A percentile compares a stretch with the other conserved stretches of the same genome.
Conservation (phyloP, 495 filamentous ascomycete genomes). For the Geoglossum glabrum region DNA sequence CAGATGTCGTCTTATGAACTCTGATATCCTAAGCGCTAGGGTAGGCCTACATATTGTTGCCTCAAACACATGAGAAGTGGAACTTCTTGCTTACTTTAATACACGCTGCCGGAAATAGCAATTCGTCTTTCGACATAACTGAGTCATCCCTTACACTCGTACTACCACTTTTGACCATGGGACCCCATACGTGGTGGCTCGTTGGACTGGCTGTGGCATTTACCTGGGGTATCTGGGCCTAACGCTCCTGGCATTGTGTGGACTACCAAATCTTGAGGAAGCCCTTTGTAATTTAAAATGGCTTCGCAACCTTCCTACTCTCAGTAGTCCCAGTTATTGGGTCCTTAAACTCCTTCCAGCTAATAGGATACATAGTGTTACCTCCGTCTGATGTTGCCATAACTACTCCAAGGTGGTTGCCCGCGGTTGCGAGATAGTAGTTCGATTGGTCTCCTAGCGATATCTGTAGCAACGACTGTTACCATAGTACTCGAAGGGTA, state of each 20-base stretch:
- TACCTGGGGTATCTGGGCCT: too few relatives aligned
- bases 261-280: background rate
- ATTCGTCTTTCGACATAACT: too few relatives aligned
- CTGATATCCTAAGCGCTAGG: too few relatives aligned
- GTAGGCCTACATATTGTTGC: too few relatives aligned
- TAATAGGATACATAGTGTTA: constrained; percentile 76
- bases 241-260: background rate
- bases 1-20: too few relatives aligned
- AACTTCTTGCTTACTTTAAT: too few relatives aligned
- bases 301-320: constrained; percentile 80
- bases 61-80: too few relatives aligned
- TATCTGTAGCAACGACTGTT: constrained; percentile 28
- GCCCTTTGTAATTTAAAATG: constrained; percentile 35
- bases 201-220: too few relatives aligned
- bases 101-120: too few relatives aligned
- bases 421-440: constrained; percentile 78
- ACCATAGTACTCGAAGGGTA: background rate
- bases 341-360: constrained; percentile 86
- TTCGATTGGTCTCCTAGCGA: constrained; percentile 82
- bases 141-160: too few relatives aligned
- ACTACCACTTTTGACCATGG: too few relatives aligned
- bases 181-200: too few relatives aligned
- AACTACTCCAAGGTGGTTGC: constrained; percentile 81
- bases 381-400: constrained; percentile 82
- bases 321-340: constrained; percentile 59